phyloP scores from a whole-genome alignment of 148 eudicot genomes.

The Arctostaphylos glauca region DNA sequence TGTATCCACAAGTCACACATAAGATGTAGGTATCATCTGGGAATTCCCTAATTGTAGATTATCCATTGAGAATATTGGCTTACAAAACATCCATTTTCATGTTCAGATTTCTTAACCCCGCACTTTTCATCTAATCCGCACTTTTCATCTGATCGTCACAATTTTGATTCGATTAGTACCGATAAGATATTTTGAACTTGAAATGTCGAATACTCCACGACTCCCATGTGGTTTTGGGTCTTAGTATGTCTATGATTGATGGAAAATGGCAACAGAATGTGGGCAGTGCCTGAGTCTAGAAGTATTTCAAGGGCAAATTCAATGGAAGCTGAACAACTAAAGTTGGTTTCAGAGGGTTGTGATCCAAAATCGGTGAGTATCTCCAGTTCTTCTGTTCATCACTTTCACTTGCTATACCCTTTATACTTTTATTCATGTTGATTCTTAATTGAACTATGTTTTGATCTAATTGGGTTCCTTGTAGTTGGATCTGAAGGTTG shows the following conservation, averaged over 20 bases:
- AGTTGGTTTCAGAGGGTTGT: conserved; percentile 63
- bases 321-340: conserved; percentile 51
- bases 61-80: neutral
- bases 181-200: neutral
- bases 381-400: neutral
- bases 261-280: conserved; percentile 42
- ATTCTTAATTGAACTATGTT: neutral
- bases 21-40: conserved; percentile 15
- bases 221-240: neutral
- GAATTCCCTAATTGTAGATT: neutral
- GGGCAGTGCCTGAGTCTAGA: conserved; percentile 66
- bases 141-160: neutral
- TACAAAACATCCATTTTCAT: neutral
- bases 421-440: conserved; percentile 1
- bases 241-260: conserved; percentile 9
- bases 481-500: conserved; percentile 39
- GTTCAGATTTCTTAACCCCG: neutral
- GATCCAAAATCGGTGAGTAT: conserved; percentile 47
- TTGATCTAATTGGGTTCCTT: conserved; percentile 18
- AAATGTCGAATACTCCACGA: neutral
- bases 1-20: neutral
- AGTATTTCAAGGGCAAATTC: conserved; percentile 50
- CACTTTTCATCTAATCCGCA: neutral
- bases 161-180: conserved; percentile 2
- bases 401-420: neutral